Evolutionary conservation across 169 alveolate species (phyloP), one percentile per base, ranked within the genome.

Genomic region (Eimeria necatrix): DNA sequence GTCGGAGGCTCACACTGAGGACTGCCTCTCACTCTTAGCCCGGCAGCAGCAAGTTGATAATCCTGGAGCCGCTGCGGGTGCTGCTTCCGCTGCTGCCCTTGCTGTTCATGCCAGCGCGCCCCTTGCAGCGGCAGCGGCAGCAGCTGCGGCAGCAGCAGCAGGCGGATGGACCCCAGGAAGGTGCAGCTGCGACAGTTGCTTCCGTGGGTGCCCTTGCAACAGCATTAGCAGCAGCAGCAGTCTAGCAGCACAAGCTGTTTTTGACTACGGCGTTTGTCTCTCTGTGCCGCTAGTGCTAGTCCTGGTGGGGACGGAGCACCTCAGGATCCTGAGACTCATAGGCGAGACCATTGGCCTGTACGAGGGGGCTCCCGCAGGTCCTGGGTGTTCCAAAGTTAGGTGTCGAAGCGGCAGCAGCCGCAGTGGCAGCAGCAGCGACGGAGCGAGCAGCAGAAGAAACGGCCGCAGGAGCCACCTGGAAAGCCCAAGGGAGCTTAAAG

Each of bases 251-350:
- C 76, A 83, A 53, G 61, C 48, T 32, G 16, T 24, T 3, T 83
- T 83, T 83, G 91, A 83, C 59, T 83, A 83, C 68, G 56, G 91
- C 24, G 60, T 83, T 5, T 83, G 76, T 83, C 91, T 83, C 14
- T 53, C 91, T 6, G 59, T 83, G 32, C 91, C 91, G 56, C 4
- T 59, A 22, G 91, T 83, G 9, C 32, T 83, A 3, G 91, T 83
- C 48, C 48, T 83, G 56, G 76, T 52, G 53, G 91, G 91, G 14
- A 22, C 91, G 7, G 91, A 83, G 91, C 91, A 83, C 56, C 91
- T 83, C 6, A 73, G 91, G 0, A 41, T 83, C 6, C 76, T 83
- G 76, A 61, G 76, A 20, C 91, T 18, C 9, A 32, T 83, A 5
- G 78, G 51, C 51, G 91, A 83, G 53, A 59, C 76, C 60, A 8